phyloP scores from a whole-genome alignment of 768 basidiomycete species.

The Lactifluus subvellereus region DNA sequence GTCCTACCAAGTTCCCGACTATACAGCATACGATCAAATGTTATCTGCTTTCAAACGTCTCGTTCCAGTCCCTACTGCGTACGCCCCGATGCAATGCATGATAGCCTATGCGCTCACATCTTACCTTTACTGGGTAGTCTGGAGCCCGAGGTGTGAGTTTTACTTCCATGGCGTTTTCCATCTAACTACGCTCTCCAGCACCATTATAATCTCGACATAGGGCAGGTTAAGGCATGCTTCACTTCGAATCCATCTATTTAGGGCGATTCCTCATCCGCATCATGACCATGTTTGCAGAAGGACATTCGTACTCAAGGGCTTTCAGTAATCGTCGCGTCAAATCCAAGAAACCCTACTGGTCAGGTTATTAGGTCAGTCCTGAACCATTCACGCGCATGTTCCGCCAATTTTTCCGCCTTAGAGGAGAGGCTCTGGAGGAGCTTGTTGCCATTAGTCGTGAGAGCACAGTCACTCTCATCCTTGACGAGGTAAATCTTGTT shows the following conservation, averaged over 20 bases:
- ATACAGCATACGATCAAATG: conserved; percentile 84
- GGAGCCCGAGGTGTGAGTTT: conserved; percentile 36
- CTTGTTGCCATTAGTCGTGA: conserved; percentile 70
- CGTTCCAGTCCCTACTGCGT: conserved; percentile 88
- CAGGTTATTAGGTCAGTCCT: conserved; percentile 61
- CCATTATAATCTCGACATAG: conserved; percentile 73
- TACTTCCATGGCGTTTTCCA: conserved; percentile 18
- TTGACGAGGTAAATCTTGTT: conserved; percentile 63
- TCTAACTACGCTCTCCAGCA: conserved; percentile 34
- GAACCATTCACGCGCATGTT: neutral
- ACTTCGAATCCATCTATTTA: neutral
- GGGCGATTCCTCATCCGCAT: neutral
- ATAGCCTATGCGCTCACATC: neutral
- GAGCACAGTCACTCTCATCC: conserved; percentile 67
- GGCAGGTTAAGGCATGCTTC: conserved; percentile 59
- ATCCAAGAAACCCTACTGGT: conserved; percentile 97
- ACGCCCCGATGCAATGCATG: conserved; percentile 29
- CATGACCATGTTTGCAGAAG: conserved; percentile 37
- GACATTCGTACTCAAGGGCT: conserved; percentile 82
- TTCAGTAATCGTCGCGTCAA: conserved; percentile 81
- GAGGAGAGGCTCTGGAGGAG: conserved; percentile 75
- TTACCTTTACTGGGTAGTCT: conserved; percentile 2
- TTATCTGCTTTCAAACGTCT: conserved; percentile 82
- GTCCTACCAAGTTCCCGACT: conserved; percentile 90
- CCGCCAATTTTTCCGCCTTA: conserved; percentile 25